A percentile compares a stretch with the other conserved stretches of the same genome.
phyloP scores from a whole-genome alignment of 305 asterid genomes.

The Coffea humblotiana region DNA sequence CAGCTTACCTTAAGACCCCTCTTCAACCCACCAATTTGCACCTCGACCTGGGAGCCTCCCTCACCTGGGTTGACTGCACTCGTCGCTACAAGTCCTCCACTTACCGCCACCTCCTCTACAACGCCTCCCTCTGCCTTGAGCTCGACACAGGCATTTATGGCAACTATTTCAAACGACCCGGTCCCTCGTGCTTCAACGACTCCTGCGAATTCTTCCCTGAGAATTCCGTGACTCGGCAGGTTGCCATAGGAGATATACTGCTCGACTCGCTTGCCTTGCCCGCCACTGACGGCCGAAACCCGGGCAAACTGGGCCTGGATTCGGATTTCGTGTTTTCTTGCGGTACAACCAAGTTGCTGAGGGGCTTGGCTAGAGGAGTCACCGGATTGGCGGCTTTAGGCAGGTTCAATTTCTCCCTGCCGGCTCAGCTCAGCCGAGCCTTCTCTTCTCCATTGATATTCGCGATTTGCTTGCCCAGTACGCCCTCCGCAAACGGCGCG shows the following conservation, averaged over 20 bases:
- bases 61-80: constrained; percentile 26
- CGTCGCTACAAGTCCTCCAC: constrained; percentile 33
- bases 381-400: constrained; percentile 42
- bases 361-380: constrained; percentile 30
- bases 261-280: constrained; percentile 19
- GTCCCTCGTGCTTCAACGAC: constrained; percentile 32
- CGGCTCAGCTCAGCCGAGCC: constrained; percentile 28
- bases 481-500: constrained; percentile 25
- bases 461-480: constrained; percentile 36
- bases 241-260: constrained; percentile 14
- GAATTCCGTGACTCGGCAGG: constrained; percentile 29
- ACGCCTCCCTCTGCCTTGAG: constrained; percentile 23
- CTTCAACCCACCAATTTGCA: constrained; percentile 26
- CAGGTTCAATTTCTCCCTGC: constrained; percentile 30
- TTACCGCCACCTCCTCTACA: constrained; percentile 20
- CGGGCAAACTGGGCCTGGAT: background rate
- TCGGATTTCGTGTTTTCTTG: constrained; percentile 14
- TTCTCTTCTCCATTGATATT: constrained; percentile 25
- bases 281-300: constrained; percentile 1
- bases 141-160: constrained; percentile 9
- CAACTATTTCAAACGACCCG: constrained; percentile 30
- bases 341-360: background rate
- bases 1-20: constrained; percentile 34
- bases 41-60: constrained; percentile 32
- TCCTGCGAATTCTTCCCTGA: constrained; percentile 28